Evolutionary conservation across 768 basidiomycete genomes (phyloP), one percentile per base, ranked within the genome.

Genomic region (Xanthoconium stramineum): DNA sequence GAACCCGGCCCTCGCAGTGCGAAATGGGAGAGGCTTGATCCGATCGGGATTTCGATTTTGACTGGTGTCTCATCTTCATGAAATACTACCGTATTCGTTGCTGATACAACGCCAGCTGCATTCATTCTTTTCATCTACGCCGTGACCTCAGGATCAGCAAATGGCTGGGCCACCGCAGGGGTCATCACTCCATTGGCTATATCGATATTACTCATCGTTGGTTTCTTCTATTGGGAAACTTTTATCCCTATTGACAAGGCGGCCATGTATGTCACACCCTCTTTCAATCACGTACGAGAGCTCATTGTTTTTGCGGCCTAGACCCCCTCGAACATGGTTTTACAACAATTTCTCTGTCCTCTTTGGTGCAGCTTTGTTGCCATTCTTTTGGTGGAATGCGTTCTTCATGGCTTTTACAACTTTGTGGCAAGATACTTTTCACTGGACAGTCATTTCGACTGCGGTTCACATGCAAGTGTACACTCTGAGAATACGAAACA

Each of bases 151-250:
- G 81, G 79, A 24, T 76, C 83, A 8, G 72, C 74, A 17, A 66
- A 65, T 47, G 81, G 83, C 20, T 85, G 84, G 84, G 65, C 62
- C 6, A 65, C 74, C 1, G 73, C 79, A 6, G 58, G 65, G 17
- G 79, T 83, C 53, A 65, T 84, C 47, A 72, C 68, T 5, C 76
- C 80, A 0, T 68, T 85, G 38, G 64, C 81, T 11, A 60, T 83
- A 35, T 77, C 82, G 6, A 62, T 80, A 55, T 35, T 76, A 10
- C 57, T 79, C 12, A 61, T 69, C 37, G 59, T 67, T 29, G 66
- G 51, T 1, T 85, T 85, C 71, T 80, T 85, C 67, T 68, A 74
- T 49, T 83, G 77, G 75, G 82, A 84, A 59, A 66, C 74, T 10
- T 43, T 60, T 0, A 64, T 81, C 14, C 77, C 76, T 3, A 59